phyloP scores from a whole-genome alignment of 2,329 filamentous ascomycete species.

The Aspergillus novoparasiticus region DNA sequence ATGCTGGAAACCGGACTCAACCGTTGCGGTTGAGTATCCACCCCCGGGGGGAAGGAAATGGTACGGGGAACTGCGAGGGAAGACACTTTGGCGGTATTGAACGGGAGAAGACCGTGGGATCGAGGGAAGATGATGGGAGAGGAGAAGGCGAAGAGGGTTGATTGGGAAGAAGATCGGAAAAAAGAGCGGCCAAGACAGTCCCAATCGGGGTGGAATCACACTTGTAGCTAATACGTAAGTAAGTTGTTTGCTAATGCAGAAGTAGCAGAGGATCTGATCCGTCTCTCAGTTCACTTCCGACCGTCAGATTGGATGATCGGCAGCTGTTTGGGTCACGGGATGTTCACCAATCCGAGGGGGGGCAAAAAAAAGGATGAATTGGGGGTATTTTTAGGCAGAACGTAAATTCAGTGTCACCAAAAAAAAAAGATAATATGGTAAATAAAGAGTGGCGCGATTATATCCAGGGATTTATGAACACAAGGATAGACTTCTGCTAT shows the following conservation, averaged over 20 bases:
- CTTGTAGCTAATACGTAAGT: background rate
- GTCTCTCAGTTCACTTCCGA: constrained; percentile 8
- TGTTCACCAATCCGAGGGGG: constrained; percentile 1
- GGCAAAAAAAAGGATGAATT: background rate
- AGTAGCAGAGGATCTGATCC: constrained; percentile 4
- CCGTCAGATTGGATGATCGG: constrained; percentile 13
- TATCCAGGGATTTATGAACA: background rate
- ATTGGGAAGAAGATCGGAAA: constrained; percentile 32
- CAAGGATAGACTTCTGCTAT: background rate
- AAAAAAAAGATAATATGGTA: background rate
- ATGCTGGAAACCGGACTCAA: constrained; percentile 63
- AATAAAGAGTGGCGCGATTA: background rate
- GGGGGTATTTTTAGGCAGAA: background rate
- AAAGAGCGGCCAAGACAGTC: constrained; percentile 24
- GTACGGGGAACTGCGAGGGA: constrained; percentile 85
- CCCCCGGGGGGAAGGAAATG: constrained; percentile 86
- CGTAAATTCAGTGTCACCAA: background rate
- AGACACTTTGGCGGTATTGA: constrained; percentile 94
- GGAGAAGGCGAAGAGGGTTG: constrained; percentile 28
- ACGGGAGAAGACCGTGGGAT: constrained; percentile 8
- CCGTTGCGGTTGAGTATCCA: constrained; percentile 63
- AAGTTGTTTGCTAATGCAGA: background rate
- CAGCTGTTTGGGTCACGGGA: constrained; percentile 18
- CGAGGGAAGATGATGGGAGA: constrained; percentile 19
- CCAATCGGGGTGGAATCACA: constrained; percentile 18